These are phyloP conservation scores for Fusarium sp. DNA, from an alignment of 2,329 filamentous ascomycete species.

Conservation along the genomic window DNA sequence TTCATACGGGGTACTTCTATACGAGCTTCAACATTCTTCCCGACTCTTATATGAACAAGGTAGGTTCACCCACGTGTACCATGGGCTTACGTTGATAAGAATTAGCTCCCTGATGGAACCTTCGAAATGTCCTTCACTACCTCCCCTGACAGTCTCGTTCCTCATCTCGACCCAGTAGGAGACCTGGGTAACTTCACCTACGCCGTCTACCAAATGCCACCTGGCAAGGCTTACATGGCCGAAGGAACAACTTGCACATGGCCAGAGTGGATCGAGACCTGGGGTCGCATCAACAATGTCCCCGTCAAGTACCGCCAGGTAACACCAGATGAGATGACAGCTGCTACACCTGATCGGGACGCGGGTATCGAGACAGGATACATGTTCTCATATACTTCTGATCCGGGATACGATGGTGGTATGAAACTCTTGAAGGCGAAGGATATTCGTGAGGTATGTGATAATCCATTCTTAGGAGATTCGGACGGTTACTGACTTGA, in stretches of 20 bases:
- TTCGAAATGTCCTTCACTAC: slow-evolving; percentile 61
- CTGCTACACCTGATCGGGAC: slow-evolving; percentile 50
- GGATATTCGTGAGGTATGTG: slow-evolving; percentile 55
- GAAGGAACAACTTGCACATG: slow-evolving; percentile 57
- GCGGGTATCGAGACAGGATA: slow-evolving; percentile 55
- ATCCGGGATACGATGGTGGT: slow-evolving; percentile 61
- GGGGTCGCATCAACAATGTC: slow-evolving; percentile 51
- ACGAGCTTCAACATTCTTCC: slow-evolving; percentile 60
- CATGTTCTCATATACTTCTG: slow-evolving; percentile 59
- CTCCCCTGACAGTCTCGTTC: slow-evolving; percentile 48
- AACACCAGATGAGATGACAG: slow-evolving; percentile 53
- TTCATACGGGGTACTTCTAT: slow-evolving; percentile 61
- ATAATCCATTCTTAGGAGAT: rapidly evolving
- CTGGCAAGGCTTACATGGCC: slow-evolving; percentile 60
- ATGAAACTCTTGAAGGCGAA: slow-evolving; percentile 54
- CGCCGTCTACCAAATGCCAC: slow-evolving; percentile 59
- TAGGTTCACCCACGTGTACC: slow-evolving; percentile 26
- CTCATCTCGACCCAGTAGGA: slow-evolving; percentile 57
- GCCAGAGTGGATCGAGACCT: slow-evolving; percentile 56
- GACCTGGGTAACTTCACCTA: slow-evolving; percentile 61
- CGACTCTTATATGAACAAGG: slow-evolving; percentile 57
- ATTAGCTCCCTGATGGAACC: slow-evolving; percentile 51
- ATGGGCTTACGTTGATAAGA: not conserved
- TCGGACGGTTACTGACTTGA: not conserved
- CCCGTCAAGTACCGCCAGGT: slow-evolving; percentile 52